Evolutionary conservation across 179 eudicot species (phyloP), one percentile per base, ranked within the genome.

Genomic region (Silene coronaria): DNA sequence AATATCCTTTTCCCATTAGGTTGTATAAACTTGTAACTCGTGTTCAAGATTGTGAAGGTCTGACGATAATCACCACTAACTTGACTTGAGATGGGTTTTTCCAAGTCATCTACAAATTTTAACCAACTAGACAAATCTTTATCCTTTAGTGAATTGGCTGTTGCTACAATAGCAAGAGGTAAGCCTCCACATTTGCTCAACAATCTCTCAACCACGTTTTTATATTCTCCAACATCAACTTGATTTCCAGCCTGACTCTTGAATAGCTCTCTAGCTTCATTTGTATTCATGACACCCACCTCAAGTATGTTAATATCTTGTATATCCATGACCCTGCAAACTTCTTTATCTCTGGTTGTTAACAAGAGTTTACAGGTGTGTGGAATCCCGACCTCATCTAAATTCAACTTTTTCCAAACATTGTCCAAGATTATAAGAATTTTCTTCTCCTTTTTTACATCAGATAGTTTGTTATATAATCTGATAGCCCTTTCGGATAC

Each of bases 341-440:
- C 19, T 0, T 51, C 57, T 51, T 19, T 8, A 14, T 51, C 57
- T 51, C 57, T 51, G 3, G 57, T 51, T 17, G 57, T 51, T 16
- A 51, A 51, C 57, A 51, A 51, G 3, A 51, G 57, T 6, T 51
- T 51, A 51, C 57, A 51, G 5, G 57, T 51, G 1, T 51, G 0
- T 3, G 57, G 57, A 51, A 51, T 51, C 19, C 59, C 59, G 4
- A 55, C 6, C 4, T 55, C 59, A n/a, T 17, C 59, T 9, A 76
- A 23, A 53, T 76, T 71, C 7, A 76, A 32, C 34, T 38, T 30
- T 16, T 59, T 45, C 60, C 80, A 58, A 1, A 77, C 17, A 51
- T 77, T 77, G 22, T 77, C 75, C n/a, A 70, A 7, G 42, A 77
- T 70, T 0, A 70, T 8, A 4, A 77, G 80, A 6, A 70, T 30